Evolutionary conservation across 2,329 filamentous ascomycete species (phyloP).

Genomic region (Capronia americana): DNA sequence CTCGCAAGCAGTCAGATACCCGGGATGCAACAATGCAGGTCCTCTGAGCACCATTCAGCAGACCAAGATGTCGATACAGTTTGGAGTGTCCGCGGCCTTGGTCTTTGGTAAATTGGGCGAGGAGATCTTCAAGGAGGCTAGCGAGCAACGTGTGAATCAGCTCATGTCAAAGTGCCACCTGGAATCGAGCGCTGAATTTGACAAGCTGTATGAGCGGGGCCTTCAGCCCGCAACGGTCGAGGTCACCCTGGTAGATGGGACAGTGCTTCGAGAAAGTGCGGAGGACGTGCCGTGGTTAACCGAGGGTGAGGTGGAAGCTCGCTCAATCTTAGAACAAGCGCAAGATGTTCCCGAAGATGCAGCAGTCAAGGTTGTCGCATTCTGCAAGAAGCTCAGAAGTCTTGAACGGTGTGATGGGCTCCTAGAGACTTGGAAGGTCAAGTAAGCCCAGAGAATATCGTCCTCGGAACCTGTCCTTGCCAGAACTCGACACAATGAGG

Average conservation of each 20-base stretch:
- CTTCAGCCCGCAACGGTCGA: conserved; percentile 27
- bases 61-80: conserved; percentile 30
- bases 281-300: conserved; percentile 27
- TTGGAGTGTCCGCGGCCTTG: conserved; percentile 19
- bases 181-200: conserved; percentile 10
- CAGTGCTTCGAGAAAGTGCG: not conserved
- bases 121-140: conserved; percentile 9
- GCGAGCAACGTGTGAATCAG: conserved; percentile 9
- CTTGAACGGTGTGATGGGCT: not conserved
- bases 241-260: conserved; percentile 15
- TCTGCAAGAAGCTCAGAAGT: conserved; percentile 4
- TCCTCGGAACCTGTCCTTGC: not conserved
- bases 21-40: conserved; percentile 26
- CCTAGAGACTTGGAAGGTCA: not conserved
- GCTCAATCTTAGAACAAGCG: conserved; percentile 9
- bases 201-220: conserved; percentile 13
- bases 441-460: not conserved
- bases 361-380: conserved; percentile 6
- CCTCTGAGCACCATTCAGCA: conserved; percentile 22
- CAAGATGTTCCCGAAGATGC: conserved; percentile 1
- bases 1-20: conserved; percentile 22
- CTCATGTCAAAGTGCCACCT: conserved; percentile 17
- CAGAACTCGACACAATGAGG: not conserved
- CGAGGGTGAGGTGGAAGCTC: conserved; percentile 12
- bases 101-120: conserved; percentile 22